These are phyloP conservation scores for Trametes versicolor DNA, from an alignment of 1,284 basidiomycete species.

Conservation along the genomic window DNA sequence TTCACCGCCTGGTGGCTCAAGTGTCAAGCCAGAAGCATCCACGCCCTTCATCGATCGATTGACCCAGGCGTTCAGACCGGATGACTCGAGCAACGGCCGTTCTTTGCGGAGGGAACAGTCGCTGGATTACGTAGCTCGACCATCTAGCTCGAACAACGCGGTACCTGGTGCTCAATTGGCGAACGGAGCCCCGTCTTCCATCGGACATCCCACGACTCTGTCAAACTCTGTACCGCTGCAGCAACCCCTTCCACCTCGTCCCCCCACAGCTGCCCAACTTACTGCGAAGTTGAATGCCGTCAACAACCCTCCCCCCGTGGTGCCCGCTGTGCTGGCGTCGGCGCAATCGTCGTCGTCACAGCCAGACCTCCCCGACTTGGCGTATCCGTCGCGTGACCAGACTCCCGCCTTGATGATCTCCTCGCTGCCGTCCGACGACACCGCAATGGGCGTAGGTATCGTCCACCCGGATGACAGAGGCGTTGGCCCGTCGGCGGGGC, in stretches of 20 bases:
- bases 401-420: slow-evolving; percentile 15
- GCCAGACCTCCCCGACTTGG: slow-evolving; percentile 13
- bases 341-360: neutral
- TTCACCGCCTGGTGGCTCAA: neutral
- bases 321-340: neutral
- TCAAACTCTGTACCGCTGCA: neutral
- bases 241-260: neutral
- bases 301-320: neutral
- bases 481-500: neutral
- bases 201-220: neutral
- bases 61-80: neutral
- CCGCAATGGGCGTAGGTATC: neutral
- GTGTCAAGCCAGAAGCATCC: slow-evolving; percentile 9
- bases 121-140: slow-evolving; percentile 22
- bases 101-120: slow-evolving; percentile 23
- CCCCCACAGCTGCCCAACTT: neutral
- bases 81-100: neutral
- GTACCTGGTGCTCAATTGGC: neutral
- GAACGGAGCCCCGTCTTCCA: neutral
- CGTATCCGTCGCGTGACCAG: slow-evolving; percentile 12
- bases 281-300: neutral
- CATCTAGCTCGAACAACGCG: neutral
- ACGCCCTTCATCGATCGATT: slow-evolving; percentile 1
- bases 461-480: neutral
- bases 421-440: slow-evolving; percentile 1